Conservation (phyloP, 2,329 filamentous ascomycete genomes). For the Rutstroemia sp. region DNA sequence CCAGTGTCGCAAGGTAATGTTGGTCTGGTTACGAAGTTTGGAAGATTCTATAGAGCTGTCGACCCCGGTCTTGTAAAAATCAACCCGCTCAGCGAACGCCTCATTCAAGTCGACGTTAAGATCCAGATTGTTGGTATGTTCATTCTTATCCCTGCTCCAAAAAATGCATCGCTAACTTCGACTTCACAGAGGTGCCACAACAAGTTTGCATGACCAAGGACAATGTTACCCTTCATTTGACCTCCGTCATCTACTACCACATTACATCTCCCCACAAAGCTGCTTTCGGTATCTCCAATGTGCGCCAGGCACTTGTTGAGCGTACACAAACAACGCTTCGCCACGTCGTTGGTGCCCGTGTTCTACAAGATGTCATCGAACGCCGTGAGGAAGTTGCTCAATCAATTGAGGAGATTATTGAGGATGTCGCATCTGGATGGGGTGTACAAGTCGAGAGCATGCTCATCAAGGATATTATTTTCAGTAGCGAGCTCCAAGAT, state of each 20-base stretch:
- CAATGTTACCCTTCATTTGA: conserved; percentile 90
- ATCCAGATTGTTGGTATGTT: conserved; percentile 78
- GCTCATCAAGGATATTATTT: conserved; percentile 99
- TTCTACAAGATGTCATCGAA: conserved; percentile 97
- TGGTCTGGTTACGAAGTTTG: conserved; percentile 91
- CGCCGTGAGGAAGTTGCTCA: conserved; percentile 94
- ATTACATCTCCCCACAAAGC: conserved; percentile 93
- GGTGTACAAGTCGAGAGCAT: conserved; percentile 95
- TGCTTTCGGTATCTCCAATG: conserved; percentile 91
- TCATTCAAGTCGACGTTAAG: conserved; percentile 95
- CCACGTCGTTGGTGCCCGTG: conserved; percentile 90
- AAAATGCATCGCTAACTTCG: neutral
- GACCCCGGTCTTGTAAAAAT: conserved; percentile 96
- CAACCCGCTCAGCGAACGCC: conserved; percentile 85
- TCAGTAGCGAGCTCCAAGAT: conserved; percentile 91
- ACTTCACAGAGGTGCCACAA: conserved; percentile 67
- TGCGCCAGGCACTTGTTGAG: conserved; percentile 93
- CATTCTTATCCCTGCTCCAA: neutral
- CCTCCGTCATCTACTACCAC: conserved; percentile 98
- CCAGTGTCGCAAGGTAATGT: conserved; percentile 88
- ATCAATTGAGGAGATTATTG: conserved; percentile 94
- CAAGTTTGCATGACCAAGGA: conserved; percentile 99
- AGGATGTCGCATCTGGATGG: conserved; percentile 90
- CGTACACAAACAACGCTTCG: conserved; percentile 96
- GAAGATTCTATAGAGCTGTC: conserved; percentile 87